Percentiles rank a stretch among this genome's conserved stretches.
phyloP scores from a whole-genome alignment of 352 stramenopile genomes.

The Thalassiosira oceanica region DNA sequence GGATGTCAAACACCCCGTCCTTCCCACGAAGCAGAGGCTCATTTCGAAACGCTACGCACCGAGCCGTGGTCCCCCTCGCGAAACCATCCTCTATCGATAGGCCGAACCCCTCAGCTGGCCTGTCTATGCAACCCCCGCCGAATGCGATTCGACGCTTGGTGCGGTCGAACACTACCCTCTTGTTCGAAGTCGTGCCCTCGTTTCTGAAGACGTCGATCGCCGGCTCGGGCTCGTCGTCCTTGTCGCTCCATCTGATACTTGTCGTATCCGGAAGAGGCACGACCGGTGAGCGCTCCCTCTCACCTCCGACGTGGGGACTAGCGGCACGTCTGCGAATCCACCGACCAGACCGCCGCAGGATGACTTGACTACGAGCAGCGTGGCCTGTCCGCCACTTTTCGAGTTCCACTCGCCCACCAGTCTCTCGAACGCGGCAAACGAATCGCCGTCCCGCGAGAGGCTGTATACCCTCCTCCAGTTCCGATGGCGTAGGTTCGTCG shows the following conservation, averaged over 20 bases:
- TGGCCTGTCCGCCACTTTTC: constrained; percentile 16
- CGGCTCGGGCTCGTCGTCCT: no score
- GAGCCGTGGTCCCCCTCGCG: constrained; percentile 32
- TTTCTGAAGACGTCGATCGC: no score
- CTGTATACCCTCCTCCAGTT: constrained; percentile 51
- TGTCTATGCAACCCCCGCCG: constrained; percentile 15
- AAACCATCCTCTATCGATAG: constrained; percentile 47
- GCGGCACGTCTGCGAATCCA: constrained; percentile 35
- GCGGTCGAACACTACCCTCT: constrained; percentile 38
- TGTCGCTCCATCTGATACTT: no score
- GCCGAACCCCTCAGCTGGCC: constrained; percentile 32
- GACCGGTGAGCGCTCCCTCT: constrained; percentile 16
- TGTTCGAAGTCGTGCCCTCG: no score
- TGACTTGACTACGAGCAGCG: constrained; percentile 39
- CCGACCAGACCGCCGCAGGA: constrained; percentile 27
- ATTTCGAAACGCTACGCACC: constrained; percentile 41
- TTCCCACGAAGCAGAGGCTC: constrained; percentile 32
- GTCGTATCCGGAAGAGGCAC: constrained; percentile 47
- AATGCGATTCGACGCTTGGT: constrained; percentile 40
- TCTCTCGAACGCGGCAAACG: constrained; percentile 39
- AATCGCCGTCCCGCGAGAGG: constrained; percentile 46
- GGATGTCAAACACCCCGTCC: constrained; percentile 45
- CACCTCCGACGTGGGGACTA: constrained; percentile 8
- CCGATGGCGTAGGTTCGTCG: constrained; percentile 22
- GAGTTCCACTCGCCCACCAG: constrained; percentile 28